phyloP scores from a whole-genome alignment of 139 green algal species.

The Dunaliella sp. region DNA sequence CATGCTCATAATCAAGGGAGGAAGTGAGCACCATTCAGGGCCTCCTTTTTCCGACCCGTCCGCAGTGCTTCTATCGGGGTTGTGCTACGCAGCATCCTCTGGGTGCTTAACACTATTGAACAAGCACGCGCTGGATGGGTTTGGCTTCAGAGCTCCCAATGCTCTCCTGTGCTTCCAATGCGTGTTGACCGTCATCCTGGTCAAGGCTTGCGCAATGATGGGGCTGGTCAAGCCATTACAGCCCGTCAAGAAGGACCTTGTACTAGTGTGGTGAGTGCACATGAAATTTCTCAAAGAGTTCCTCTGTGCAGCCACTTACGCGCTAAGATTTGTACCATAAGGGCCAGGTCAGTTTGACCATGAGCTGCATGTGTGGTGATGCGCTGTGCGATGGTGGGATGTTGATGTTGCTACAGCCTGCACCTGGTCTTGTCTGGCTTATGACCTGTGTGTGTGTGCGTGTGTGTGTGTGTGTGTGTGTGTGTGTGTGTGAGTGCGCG shows the following conservation, averaged over 20 bases:
- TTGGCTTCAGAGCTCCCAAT: slow-evolving; percentile 71
- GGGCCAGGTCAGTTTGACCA: too few relatives aligned
- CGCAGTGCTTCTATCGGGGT: slow-evolving; percentile 36
- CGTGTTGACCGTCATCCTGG: slow-evolving; percentile 59
- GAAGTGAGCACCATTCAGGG: background rate
- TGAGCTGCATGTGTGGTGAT: too few relatives aligned
- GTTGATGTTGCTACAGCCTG: too few relatives aligned
- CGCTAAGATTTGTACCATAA: too few relatives aligned
- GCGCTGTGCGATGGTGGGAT: too few relatives aligned
- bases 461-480: too few relatives aligned
- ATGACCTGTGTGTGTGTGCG: too few relatives aligned
- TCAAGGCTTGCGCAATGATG: slow-evolving; percentile 48
- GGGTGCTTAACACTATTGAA: slow-evolving; percentile 77
- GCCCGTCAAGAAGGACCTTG: slow-evolving; percentile 62
- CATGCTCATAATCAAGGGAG: too few relatives aligned
- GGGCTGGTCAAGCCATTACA: slow-evolving; percentile 66
- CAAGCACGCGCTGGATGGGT: slow-evolving; percentile 79
- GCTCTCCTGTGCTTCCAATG: slow-evolving; percentile 86
- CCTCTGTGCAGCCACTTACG: too few relatives aligned
- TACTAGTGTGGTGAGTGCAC: slow-evolving; percentile 66
- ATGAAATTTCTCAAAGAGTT: too few relatives aligned
- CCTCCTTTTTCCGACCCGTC: slow-evolving; percentile 5
- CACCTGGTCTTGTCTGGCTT: too few relatives aligned
- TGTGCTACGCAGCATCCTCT: slow-evolving; percentile 36
- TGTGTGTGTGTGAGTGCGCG: too few relatives aligned